Evolutionary conservation across 495 filamentous ascomycete genomes (phyloP).

Genomic region (Podospora australis): DNA sequence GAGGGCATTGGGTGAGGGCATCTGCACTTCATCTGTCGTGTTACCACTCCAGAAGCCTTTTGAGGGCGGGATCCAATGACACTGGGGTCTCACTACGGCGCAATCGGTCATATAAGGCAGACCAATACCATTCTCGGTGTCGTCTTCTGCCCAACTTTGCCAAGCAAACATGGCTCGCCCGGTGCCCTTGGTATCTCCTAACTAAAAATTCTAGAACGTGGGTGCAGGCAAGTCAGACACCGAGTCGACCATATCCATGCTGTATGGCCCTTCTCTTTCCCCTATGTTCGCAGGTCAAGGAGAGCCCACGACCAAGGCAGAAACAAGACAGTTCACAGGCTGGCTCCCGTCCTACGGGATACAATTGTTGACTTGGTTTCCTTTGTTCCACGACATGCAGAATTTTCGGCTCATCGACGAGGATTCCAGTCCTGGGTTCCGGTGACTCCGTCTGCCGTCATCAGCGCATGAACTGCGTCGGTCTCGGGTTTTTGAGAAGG

Average conservation of each 20-base stretch:
- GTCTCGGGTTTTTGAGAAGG: too few relatives aligned
- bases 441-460: background rate
- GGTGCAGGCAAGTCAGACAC: too few relatives aligned
- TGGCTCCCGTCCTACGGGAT: too few relatives aligned
- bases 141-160: background rate
- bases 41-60: slow-evolving; percentile 2
- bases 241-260: too few relatives aligned
- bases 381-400: background rate
- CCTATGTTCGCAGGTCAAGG: too few relatives aligned
- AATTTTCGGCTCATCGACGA: background rate
- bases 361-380: too few relatives aligned
- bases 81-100: too few relatives aligned
- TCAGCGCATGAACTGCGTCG: background rate
- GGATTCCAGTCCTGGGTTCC: background rate
- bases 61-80: too few relatives aligned
- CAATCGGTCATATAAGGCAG: slow-evolving; percentile 9
- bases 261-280: too few relatives aligned
- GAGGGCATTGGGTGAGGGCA: slow-evolving; percentile 8
- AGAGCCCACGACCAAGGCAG: too few relatives aligned
- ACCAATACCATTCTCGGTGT: background rate
- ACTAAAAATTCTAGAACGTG: too few relatives aligned
- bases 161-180: background rate
- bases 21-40: slow-evolving; percentile 7
- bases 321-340: too few relatives aligned
- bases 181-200: background rate